These are phyloP conservation scores for Cercospora zeina DNA, from an alignment of 2,329 filamentous ascomycete genomes.

Conservation along the genomic window DNA sequence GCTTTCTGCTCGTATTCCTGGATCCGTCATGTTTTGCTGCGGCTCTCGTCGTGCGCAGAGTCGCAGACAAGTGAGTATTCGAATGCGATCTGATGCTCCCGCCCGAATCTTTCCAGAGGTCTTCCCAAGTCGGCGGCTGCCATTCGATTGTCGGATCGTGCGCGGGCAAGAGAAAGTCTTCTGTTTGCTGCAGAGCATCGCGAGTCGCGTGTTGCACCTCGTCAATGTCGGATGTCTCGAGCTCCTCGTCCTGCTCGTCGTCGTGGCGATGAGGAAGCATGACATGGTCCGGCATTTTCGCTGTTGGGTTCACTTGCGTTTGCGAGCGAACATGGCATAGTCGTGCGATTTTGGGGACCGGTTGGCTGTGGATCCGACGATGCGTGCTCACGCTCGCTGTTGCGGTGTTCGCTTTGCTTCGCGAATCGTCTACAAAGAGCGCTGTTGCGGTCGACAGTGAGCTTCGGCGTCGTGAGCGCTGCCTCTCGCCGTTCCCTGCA, in stretches of 20 bases:
- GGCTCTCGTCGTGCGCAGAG: not conserved
- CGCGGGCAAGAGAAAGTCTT: not conserved
- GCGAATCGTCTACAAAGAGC: not conserved
- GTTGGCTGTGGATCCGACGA: slow-evolving; percentile 6
- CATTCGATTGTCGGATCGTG: slow-evolving; percentile 14
- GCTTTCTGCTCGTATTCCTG: not conserved
- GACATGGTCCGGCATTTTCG: slow-evolving; percentile 4
- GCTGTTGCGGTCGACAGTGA: slow-evolving; percentile 6
- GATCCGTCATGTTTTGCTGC: not conserved
- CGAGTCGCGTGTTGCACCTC: slow-evolving; percentile 8
- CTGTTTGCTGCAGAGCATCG: slow-evolving; percentile 3
- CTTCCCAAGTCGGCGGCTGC: slow-evolving; percentile 15
- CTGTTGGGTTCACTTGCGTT: slow-evolving; percentile 11
- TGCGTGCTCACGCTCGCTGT: not conserved
- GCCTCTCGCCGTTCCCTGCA: not conserved
- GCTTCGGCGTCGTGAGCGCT: slow-evolving; percentile 1
- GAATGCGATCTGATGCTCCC: slow-evolving; percentile 10
- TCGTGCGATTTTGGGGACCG: not conserved
- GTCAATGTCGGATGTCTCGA: not conserved
- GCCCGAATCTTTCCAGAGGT: slow-evolving; percentile 12
- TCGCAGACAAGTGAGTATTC: not conserved
- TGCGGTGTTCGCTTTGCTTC: not conserved
- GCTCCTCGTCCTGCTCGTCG: not conserved
- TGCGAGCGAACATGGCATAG: slow-evolving; percentile 6
- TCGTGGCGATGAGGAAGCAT: not conserved